Evolutionary conservation across 345 rosid genomes (phyloP).

Genomic region (Erucastrum elatum): DNA sequence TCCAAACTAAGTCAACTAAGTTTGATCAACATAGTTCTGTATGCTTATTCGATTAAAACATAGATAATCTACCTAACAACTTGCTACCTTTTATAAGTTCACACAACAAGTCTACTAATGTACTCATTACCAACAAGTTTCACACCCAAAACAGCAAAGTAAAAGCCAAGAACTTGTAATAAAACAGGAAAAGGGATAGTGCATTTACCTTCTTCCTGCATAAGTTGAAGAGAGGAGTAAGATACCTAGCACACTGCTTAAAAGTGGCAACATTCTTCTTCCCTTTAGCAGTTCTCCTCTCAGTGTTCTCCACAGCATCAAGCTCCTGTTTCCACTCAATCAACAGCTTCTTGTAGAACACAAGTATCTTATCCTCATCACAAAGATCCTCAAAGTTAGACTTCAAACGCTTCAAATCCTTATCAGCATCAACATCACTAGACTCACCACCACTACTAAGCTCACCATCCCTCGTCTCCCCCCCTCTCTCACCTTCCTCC

Average conservation of each 20-base stretch:
- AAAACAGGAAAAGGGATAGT: background rate
- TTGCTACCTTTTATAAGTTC: background rate
- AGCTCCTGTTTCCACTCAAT: conserved; percentile 96
- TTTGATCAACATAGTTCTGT: background rate
- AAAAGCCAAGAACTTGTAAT: background rate
- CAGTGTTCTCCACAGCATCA: conserved; percentile 69
- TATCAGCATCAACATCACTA: conserved; percentile 78
- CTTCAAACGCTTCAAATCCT: conserved; percentile 85
- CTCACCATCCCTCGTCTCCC: conserved; percentile 69
- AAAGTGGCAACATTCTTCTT: conserved; percentile 92
- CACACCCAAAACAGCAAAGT: background rate
- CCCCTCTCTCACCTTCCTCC: conserved; percentile 68
- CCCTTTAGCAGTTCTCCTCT: conserved; percentile 90
- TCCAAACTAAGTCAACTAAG: background rate
- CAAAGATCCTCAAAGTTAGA: conserved; percentile 84
- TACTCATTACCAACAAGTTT: background rate
- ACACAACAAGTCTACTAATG: background rate
- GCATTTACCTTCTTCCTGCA: conserved; percentile 90
- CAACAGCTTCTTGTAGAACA: conserved; percentile 83
- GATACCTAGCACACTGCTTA: conserved; percentile 93
- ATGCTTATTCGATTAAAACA: background rate
- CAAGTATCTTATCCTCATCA: conserved; percentile 91
- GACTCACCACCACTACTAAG: conserved; percentile 89
- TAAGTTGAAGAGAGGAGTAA: conserved; percentile 88
- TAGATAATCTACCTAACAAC: conserved; percentile 5